These are phyloP conservation scores for Phytopythium delawarense DNA, from an alignment of 352 stramenopile genomes.

Conservation along the genomic window DNA sequence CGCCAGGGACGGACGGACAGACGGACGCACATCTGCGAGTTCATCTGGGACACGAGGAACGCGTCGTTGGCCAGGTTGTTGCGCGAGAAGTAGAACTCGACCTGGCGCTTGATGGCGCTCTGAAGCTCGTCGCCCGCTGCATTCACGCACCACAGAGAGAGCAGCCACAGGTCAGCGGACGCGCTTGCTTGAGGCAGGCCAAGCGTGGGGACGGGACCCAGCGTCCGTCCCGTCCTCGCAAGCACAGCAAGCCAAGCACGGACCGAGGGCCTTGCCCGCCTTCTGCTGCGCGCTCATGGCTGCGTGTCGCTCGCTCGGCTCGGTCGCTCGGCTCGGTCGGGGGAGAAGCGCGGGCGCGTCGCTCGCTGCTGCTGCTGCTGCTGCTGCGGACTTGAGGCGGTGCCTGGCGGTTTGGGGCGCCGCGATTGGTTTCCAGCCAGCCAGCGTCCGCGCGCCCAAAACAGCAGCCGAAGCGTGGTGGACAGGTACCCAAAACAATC, in stretches of 20 bases:
- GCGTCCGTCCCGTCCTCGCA: background rate
- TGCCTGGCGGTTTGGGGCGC: background rate
- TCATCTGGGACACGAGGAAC: slow-evolving; percentile 88
- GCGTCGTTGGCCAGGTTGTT: slow-evolving; percentile 83
- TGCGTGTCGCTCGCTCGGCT: background rate
- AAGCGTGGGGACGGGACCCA: too few relatives aligned
- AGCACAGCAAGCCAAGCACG: background rate
- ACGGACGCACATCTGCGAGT: slow-evolving; percentile 81
- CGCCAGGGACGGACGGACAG: too few relatives aligned
- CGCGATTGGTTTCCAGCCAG: background rate
- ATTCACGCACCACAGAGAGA: too few relatives aligned
- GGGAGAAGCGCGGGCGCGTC: background rate
- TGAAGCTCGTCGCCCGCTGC: slow-evolving; percentile 67
- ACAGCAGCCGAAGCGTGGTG: too few relatives aligned
- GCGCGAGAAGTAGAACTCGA: slow-evolving; percentile 92
- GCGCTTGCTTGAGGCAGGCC: too few relatives aligned
- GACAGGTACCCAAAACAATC: too few relatives aligned
- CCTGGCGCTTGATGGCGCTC: slow-evolving; percentile 77
- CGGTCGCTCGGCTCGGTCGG: background rate
- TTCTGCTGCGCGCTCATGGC: slow-evolving; percentile 1
- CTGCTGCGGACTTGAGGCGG: background rate
- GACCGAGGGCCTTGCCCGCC: slow-evolving; percentile 1
- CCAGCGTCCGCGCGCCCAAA: too few relatives aligned
- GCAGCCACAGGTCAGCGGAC: too few relatives aligned
- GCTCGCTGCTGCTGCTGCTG: background rate